Base-by-base conservation (phyloP, 345 rosid genomes). In the Acer campestre region DNA sequence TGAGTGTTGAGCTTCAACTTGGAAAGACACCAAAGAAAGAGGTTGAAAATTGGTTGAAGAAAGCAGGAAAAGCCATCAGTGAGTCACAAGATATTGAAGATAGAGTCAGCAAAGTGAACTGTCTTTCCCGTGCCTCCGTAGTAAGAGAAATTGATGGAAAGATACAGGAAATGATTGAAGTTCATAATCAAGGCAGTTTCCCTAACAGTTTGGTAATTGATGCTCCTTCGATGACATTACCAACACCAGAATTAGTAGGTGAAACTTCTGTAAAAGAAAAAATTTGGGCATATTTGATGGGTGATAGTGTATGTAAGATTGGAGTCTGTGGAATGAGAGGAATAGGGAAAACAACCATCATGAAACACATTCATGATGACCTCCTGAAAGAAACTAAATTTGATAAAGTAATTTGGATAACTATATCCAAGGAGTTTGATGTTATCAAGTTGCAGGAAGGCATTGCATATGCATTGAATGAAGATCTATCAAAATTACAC, bases 401-500 rank as follows among this genome's bases (percentile, higher is more conserved):
- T 6, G 51, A 42, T 20, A 13, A 44, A n/a, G 55, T 67, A 6
- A 42, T 67, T 4, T 67, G 71, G 71, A 46, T 29, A 8, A 70
- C 74, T 17, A 48, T 53, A 1, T 31, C 74, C 0, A 14, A 29
- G 18, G 10, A 55, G 1, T 35, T 55, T 4, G 25, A 53, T 70
- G 46, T 53, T 9, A 10, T 8, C 6, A 80, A 58, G 0, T 17
- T 80, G 59, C 82, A 75, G 48, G n/a, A 38, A 12, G 38, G 51
- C 5, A 75, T 80, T 13, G 82, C 79, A 11, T 1, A 6, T 0
- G 17, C 38, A 27, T 7, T 70, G 25, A 18, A 23, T 18, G 9
- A 61, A 1, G 76, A 71, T 16, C 61, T 61, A 1, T 62, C 35
- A 2, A 27, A 70, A 8, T 29, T 29, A 29, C 10, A 16, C 3